Conservation (phyloP, 345 rosid species). For the Erysimum cheiranthoides region DNA sequence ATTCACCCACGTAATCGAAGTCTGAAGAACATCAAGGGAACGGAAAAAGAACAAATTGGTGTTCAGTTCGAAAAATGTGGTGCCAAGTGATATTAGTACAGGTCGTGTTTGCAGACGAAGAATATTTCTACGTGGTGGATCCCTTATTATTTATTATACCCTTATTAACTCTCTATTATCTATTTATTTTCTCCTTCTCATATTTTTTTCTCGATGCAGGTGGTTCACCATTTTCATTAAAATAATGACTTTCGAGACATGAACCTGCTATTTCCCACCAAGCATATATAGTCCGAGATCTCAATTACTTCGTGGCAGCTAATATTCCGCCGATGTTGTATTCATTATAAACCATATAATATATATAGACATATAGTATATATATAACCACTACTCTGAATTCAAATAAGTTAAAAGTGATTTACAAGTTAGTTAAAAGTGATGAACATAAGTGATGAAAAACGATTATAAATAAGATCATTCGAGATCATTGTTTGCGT, state of each 20-base stretch:
- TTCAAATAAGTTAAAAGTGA: background rate
- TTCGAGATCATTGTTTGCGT: no score
- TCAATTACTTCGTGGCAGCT: slow-evolving; percentile 42
- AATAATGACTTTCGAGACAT: slow-evolving; percentile 29
- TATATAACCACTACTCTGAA: background rate
- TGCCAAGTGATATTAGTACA: background rate
- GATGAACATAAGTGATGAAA: no score
- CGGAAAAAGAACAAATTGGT: background rate
- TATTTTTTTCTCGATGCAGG: slow-evolving; percentile 3
- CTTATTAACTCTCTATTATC: background rate
- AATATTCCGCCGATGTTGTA: slow-evolving; percentile 27
- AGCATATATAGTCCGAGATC: slow-evolving; percentile 29
- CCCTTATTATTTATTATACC: background rate
- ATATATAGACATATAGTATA: background rate
- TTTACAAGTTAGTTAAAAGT: background rate
- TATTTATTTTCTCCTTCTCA: slow-evolving; percentile 1
- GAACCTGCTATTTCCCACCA: slow-evolving; percentile 46
- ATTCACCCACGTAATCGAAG: background rate
- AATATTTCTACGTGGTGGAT: slow-evolving; percentile 33
- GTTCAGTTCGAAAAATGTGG: background rate
- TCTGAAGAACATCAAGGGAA: background rate
- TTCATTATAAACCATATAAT: background rate
- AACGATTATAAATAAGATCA: no score
- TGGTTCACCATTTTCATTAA: slow-evolving; percentile 20
- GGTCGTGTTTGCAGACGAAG: slow-evolving; percentile 13